These are phyloP conservation scores for Fraxinus sp. DNA, from an alignment of 305 asterid genomes.

Conservation along the genomic window DNA sequence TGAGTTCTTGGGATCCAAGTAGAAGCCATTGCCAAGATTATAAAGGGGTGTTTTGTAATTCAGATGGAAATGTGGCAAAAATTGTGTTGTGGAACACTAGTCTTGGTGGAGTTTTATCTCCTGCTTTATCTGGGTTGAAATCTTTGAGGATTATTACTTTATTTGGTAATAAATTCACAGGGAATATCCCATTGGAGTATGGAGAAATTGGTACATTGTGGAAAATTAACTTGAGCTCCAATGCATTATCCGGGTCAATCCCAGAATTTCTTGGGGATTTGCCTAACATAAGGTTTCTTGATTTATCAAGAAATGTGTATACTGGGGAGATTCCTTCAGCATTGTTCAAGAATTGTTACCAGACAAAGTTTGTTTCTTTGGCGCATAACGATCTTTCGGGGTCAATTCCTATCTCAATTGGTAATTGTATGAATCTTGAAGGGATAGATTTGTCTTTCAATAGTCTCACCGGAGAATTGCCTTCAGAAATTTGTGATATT, in stretches of 20 bases:
- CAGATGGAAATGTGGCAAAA: slow-evolving; percentile 73
- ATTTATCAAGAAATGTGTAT: slow-evolving; percentile 68
- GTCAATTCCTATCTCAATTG: slow-evolving; percentile 60
- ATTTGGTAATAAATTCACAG: slow-evolving; percentile 72
- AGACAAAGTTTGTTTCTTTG: slow-evolving; percentile 65
- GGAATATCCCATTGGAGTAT: slow-evolving; percentile 69
- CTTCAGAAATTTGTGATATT: slow-evolving; percentile 55
- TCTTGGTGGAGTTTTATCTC: slow-evolving; percentile 71
- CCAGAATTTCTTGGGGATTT: slow-evolving; percentile 84
- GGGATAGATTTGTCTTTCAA: slow-evolving; percentile 90
- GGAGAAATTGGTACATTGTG: slow-evolving; percentile 64
- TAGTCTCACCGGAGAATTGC: slow-evolving; percentile 56
- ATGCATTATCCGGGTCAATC: slow-evolving; percentile 79
- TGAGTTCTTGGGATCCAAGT: slow-evolving; percentile 64
- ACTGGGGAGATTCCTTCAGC: slow-evolving; percentile 60
- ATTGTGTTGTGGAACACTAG: slow-evolving; percentile 80
- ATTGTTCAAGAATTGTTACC: slow-evolving; percentile 63
- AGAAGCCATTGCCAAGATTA: slow-evolving; percentile 61
- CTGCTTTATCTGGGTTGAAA: slow-evolving; percentile 65
- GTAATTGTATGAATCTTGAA: slow-evolving; percentile 66
- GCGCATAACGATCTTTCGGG: slow-evolving; percentile 74
- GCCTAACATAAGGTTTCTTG: slow-evolving; percentile 75
- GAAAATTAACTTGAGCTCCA: slow-evolving; percentile 89
- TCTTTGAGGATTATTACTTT: slow-evolving; percentile 64
- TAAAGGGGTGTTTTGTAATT: slow-evolving; percentile 68